Percentiles rank a stretch among this genome's conserved stretches.
Conservation (phyloP, 2,329 filamentous ascomycete genomes). For the Fusarium aywerte region DNA sequence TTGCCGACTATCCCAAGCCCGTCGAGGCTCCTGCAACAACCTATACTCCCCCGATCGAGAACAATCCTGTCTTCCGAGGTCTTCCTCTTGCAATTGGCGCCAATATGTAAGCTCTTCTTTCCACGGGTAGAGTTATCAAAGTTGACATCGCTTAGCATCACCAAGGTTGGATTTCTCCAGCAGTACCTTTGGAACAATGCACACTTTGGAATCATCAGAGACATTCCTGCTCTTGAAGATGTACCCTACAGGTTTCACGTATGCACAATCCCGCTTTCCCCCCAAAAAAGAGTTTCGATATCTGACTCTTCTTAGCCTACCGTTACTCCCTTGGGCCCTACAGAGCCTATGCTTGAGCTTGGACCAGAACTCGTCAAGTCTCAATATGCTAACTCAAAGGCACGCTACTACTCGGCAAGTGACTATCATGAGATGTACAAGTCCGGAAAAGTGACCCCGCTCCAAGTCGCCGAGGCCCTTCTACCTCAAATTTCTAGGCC, state of each 20-base stretch:
- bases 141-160: slow-evolving; percentile 59
- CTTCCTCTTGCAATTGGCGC: slow-evolving; percentile 69
- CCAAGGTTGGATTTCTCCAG: slow-evolving; percentile 69
- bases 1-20: slow-evolving; percentile 57
- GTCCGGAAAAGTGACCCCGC: slow-evolving; percentile 75
- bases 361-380: slow-evolving; percentile 55
- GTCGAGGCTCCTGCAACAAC: slow-evolving; percentile 52
- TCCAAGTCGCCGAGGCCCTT: slow-evolving; percentile 75
- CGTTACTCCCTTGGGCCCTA: slow-evolving; percentile 62
- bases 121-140: background rate
- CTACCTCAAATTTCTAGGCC: slow-evolving; percentile 73
- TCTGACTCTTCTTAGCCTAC: slow-evolving; percentile 58
- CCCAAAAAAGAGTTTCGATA: background rate
- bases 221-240: slow-evolving; percentile 60
- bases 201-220: slow-evolving; percentile 60
- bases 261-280: slow-evolving; percentile 33
- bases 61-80: slow-evolving; percentile 78
- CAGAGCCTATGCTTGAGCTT: slow-evolving; percentile 54
- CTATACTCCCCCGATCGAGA: slow-evolving; percentile 55
- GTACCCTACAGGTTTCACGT: slow-evolving; percentile 61
- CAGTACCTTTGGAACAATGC: slow-evolving; percentile 77
- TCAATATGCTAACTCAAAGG: slow-evolving; percentile 54
- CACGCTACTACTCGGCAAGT: slow-evolving; percentile 73
- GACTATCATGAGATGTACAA: slow-evolving; percentile 84
- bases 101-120: slow-evolving; percentile 62